Evolutionary conservation across 805 yeast genomes (phyloP).

Genomic region (Starmerella floricola): DNA sequence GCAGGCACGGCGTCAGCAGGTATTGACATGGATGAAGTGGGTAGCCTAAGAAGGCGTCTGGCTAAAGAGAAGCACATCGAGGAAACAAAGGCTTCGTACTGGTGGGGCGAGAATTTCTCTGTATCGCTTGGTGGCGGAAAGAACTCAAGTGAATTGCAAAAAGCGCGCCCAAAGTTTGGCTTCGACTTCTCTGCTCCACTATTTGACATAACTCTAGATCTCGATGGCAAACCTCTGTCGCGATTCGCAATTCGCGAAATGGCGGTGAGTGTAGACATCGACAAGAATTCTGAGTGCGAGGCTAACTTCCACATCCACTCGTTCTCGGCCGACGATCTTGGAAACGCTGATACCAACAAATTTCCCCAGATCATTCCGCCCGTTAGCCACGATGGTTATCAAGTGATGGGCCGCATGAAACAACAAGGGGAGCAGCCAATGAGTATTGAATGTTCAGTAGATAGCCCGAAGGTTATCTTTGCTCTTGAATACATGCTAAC

Average conservation of each 20-base stretch:
- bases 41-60: constrained; percentile 15
- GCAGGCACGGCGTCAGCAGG: constrained; percentile 39
- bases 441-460: constrained; percentile 36
- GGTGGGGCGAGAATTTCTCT: constrained; percentile 21
- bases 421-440: constrained; percentile 19
- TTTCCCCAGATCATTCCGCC: constrained; percentile 76
- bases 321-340: constrained; percentile 63
- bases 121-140: constrained; percentile 4
- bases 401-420: constrained; percentile 45
- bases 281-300: constrained; percentile 42
- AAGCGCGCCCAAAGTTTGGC: constrained; percentile 8
- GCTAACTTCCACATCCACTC: constrained; percentile 57
- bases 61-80: constrained; percentile 21
- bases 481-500: constrained; percentile 82
- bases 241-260: constrained; percentile 49
- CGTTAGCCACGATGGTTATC: constrained; percentile 48
- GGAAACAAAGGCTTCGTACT: constrained; percentile 13
- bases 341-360: constrained; percentile 49
- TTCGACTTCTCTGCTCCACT: constrained; percentile 20
- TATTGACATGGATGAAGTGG: constrained; percentile 32
- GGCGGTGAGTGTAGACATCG: constrained; percentile 40
- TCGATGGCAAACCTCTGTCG: constrained; percentile 34
- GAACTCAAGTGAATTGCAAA: background rate
- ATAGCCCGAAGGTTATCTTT: constrained; percentile 65
- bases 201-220: constrained; percentile 11